These are phyloP conservation scores for Cutaneotrichosporon sp. DNA, from an alignment of 1,284 basidiomycete species.

Conservation along the genomic window DNA sequence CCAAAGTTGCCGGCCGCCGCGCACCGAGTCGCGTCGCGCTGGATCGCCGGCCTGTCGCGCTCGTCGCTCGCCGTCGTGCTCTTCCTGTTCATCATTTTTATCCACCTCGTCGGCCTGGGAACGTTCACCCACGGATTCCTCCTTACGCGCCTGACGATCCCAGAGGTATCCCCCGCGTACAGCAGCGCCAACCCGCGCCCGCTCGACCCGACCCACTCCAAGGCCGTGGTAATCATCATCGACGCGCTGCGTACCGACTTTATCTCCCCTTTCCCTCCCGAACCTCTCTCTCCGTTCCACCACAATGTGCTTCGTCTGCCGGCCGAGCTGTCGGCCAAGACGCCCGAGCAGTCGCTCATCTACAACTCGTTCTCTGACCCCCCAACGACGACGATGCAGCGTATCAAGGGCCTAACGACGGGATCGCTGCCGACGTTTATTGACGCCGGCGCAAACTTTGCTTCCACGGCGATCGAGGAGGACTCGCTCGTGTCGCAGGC, in stretches of 20 bases:
- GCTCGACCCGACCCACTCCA: conserved; percentile 62
- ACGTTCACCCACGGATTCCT: conserved; percentile 87
- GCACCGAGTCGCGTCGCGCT: conserved; percentile 16
- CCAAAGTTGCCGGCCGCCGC: conserved; percentile 9
- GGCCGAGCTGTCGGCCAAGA: conserved; percentile 57
- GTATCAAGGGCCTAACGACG: conserved; percentile 91
- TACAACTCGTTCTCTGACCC: conserved; percentile 89
- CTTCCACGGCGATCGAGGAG: conserved; percentile 74
- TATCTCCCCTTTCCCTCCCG: conserved; percentile 60
- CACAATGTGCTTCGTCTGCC: conserved; percentile 81
- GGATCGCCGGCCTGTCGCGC: conserved; percentile 31
- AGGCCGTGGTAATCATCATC: conserved; percentile 79
- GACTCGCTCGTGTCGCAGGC: conserved; percentile 69
- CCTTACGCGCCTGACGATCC: conserved; percentile 70
- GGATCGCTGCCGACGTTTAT: conserved; percentile 95
- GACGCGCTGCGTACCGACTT: conserved; percentile 96
- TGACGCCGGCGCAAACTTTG: conserved; percentile 88
- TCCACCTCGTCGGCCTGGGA: conserved; percentile 51
- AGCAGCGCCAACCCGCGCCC: conserved; percentile 46
- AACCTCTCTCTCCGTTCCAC: conserved; percentile 63
- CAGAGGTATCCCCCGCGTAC: conserved; percentile 52
- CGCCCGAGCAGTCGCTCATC: conserved; percentile 70
- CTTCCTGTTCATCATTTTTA: conserved; percentile 55
- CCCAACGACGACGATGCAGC: conserved; percentile 90
- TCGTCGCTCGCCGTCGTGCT: conserved; percentile 50